Percentiles rank a stretch among this genome's conserved stretches.
These are phyloP conservation scores for Kluyveromyces starmeri DNA, from an alignment of 805 yeast species.

Conservation along the genomic window DNA sequence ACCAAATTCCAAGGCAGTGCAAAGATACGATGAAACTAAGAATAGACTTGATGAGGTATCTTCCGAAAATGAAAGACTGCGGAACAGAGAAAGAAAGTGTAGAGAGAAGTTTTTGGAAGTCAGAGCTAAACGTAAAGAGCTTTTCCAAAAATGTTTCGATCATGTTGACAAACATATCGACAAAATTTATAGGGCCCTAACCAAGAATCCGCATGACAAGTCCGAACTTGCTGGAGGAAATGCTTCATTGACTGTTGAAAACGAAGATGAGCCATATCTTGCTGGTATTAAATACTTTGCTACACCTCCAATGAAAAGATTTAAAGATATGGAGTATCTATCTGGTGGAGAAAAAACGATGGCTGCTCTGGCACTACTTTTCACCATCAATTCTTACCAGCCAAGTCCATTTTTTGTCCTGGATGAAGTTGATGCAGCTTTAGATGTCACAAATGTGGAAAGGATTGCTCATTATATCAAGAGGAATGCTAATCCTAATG, in stretches of 20 bases:
- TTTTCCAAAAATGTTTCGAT: slow-evolving; percentile 66
- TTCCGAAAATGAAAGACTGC: slow-evolving; percentile 51
- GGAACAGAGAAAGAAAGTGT: slow-evolving; percentile 49
- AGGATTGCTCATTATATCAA: slow-evolving; percentile 80
- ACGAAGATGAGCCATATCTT: slow-evolving; percentile 80
- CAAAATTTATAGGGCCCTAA: slow-evolving; percentile 74
- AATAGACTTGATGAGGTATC: slow-evolving; percentile 51
- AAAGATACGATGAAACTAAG: slow-evolving; percentile 63
- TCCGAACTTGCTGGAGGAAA: slow-evolving; percentile 82
- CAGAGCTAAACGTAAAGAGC: slow-evolving; percentile 47
- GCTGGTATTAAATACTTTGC: slow-evolving; percentile 86
- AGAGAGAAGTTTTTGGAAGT: slow-evolving; percentile 50
- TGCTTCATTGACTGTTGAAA: slow-evolving; percentile 81
- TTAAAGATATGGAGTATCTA: slow-evolving; percentile 81
- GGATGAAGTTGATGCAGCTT: slow-evolving; percentile 97
- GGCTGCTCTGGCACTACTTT: slow-evolving; percentile 88
- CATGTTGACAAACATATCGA: slow-evolving; percentile 69
- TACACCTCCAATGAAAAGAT: slow-evolving; percentile 92
- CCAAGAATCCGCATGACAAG: slow-evolving; percentile 42
- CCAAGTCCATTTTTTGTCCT: slow-evolving; percentile 94
- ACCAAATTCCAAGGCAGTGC: slow-evolving; percentile 78
- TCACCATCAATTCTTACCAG: slow-evolving; percentile 82
- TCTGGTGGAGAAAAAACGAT: slow-evolving; percentile 97
- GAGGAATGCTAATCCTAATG: slow-evolving; percentile 61
- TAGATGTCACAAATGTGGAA: slow-evolving; percentile 81